Percentiles rank a stretch among this genome's conserved stretches.
phyloP scores from a whole-genome alignment of 2,329 filamentous ascomycete genomes.

The Fusarium acutatum region DNA sequence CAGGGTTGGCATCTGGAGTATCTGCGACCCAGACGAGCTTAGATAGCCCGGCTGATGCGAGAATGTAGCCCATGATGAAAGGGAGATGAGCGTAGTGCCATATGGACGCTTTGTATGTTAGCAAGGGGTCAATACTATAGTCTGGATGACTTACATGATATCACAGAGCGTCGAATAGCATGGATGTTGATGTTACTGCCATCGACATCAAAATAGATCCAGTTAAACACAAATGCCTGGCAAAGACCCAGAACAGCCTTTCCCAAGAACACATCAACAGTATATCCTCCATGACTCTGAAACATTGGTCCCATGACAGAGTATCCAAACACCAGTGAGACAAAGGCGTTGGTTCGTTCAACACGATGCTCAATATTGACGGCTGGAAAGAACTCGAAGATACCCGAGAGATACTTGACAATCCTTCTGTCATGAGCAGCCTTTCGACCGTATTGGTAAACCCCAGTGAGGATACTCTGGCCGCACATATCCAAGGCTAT shows the following conservation, averaged over 20 bases:
- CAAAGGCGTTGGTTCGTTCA: constrained; percentile 71
- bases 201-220: constrained; percentile 72
- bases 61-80: constrained; percentile 70
- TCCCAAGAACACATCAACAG: constrained; percentile 66
- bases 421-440: constrained; percentile 29
- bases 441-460: constrained; percentile 46
- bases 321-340: constrained; percentile 71
- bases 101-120: constrained; percentile 51
- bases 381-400: constrained; percentile 68
- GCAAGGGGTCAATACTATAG: neutral
- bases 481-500: constrained; percentile 63
- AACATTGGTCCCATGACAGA: constrained; percentile 69
- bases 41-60: constrained; percentile 66
- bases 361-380: constrained; percentile 73
- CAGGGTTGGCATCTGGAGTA: constrained; percentile 54
- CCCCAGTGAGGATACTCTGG: constrained; percentile 51
- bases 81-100: constrained; percentile 68
- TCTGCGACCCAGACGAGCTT: constrained; percentile 68
- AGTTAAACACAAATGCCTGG: constrained; percentile 68
- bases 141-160: constrained; percentile 47
- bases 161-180: constrained; percentile 64
- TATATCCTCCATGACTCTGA: constrained; percentile 57
- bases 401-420: constrained; percentile 42
- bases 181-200: constrained; percentile 64
- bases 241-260: constrained; percentile 68